Conservation (phyloP, 768 basidiomycete species). For the Auriscalpium microsporum region DNA sequence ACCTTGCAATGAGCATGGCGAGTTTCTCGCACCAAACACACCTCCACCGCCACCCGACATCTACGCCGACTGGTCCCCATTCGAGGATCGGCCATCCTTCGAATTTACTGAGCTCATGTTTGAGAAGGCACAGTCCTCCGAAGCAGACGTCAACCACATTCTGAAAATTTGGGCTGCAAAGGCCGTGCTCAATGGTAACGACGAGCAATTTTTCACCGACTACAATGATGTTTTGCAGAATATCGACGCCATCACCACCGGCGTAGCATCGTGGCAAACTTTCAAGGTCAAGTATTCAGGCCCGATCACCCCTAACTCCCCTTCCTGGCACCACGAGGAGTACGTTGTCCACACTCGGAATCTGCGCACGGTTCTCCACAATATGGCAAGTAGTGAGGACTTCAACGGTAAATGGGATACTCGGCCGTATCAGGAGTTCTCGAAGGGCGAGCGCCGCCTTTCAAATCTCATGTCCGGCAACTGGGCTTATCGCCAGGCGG, state of each 20-base stretch:
- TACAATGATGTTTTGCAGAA: constrained; percentile 17
- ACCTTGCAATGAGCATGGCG: too few relatives aligned
- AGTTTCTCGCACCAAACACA: too few relatives aligned
- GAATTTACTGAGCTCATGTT: not conserved
- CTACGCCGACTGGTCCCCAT: not conserved
- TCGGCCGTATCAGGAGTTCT: not conserved
- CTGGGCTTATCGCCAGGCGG: not conserved
- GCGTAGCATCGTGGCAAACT: not conserved
- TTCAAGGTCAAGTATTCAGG: not conserved
- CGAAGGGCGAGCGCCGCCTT: not conserved
- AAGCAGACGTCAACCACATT: not conserved
- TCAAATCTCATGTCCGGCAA: not conserved
- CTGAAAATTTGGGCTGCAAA: not conserved
- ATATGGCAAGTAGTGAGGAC: not conserved
- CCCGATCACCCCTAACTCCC: not conserved
- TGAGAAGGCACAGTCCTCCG: not conserved
- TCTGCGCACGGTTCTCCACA: not conserved
- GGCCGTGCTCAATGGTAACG: not conserved
- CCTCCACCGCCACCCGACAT: not conserved
- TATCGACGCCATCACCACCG: not conserved
- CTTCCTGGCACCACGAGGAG: not conserved
- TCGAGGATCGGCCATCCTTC: not conserved
- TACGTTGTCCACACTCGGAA: not conserved
- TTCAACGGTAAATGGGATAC: not conserved
- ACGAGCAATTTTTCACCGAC: not conserved